phyloP scores from a whole-genome alignment of 495 filamentous ascomycete genomes.

The Neurospora tetrasperma region DNA sequence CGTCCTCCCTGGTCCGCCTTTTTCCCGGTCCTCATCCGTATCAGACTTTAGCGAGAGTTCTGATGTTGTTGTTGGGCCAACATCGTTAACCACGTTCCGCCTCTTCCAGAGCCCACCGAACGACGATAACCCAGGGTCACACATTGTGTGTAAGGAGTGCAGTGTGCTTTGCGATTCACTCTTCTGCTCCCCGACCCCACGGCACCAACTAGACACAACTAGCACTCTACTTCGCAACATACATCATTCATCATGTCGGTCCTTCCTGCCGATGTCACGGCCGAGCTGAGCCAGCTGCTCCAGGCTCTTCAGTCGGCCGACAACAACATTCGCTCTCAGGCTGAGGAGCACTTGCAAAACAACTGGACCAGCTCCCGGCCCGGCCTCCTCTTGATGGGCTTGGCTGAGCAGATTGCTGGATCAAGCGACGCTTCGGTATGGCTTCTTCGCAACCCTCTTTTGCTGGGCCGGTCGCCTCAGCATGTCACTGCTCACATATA shows the following conservation, averaged over 20 bases:
- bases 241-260: slow-evolving; percentile 56
- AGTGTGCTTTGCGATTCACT: neutral
- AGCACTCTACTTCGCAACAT: neutral
- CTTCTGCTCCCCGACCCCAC: neutral
- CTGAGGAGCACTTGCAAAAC: slow-evolving; percentile 80
- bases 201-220: neutral
- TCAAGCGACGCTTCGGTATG: slow-evolving; percentile 59
- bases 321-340: slow-evolving; percentile 71
- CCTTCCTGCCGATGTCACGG: slow-evolving; percentile 68
- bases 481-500: neutral
- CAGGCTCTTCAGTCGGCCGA: slow-evolving; percentile 81
- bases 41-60: neutral
- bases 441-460: slow-evolving; percentile 9
- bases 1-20: neutral
- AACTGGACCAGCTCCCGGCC: slow-evolving; percentile 77
- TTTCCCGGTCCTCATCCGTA: neutral
- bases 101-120: neutral
- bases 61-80: neutral
- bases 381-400: slow-evolving; percentile 80
- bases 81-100: neutral
- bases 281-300: slow-evolving; percentile 75
- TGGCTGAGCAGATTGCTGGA: slow-evolving; percentile 81
- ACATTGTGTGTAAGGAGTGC: neutral
- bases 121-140: neutral
- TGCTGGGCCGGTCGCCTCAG: neutral